Base-by-base conservation (phyloP, 164 flowering plant genomes). In the Brasenia schreberi region DNA sequence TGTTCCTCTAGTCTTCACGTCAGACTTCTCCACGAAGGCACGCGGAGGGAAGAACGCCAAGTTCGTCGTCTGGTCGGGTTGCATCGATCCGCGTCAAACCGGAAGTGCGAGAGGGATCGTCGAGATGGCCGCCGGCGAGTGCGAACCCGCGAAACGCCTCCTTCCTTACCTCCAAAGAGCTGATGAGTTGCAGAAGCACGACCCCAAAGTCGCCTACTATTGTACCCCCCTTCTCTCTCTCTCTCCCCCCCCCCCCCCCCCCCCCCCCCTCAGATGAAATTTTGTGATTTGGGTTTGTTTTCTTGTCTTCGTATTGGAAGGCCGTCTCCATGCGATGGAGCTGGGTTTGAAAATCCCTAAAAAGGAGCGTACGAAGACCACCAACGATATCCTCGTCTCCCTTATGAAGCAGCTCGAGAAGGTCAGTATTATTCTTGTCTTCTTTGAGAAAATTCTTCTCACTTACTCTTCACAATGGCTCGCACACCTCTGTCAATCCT, bases 321-420 rank as follows among this genome's bases (percentile, higher is more conserved):
- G 97, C 80, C 91, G 99, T 67, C 75, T 95, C 61, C 92, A 90
- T 68, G 98, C 96, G 65, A 92, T 92, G 99, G 98, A 95, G 62
- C 73, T 89, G 67, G 98, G 98, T 4, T 64, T 95, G 73, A 82
- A 70, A 82, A 88, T 95, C 68, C 96, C 97, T 7, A 78, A 76
- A 61, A 78, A 72, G 62, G 91, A 85, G 59, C 84, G 96, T 7
- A 95, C 98, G 1, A 88, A 88, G 74, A 92, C 90, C 49, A 95
- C 98, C 17, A 95, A 80, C 43, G 62, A 92, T 1, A 71, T 95
- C 23, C 95, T 95, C 39, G 64, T 84, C 64, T 92, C 97, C 18
- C 94, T 92, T 67, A 92, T 95, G 83, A 90, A 87, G 16, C 99
- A 92, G 83, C 97, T 95, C 14, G 99, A 95, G 75, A 88, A 88